phyloP scores from a whole-genome alignment of 208 protist genomes.

The Tritrichomonas foetus region DNA sequence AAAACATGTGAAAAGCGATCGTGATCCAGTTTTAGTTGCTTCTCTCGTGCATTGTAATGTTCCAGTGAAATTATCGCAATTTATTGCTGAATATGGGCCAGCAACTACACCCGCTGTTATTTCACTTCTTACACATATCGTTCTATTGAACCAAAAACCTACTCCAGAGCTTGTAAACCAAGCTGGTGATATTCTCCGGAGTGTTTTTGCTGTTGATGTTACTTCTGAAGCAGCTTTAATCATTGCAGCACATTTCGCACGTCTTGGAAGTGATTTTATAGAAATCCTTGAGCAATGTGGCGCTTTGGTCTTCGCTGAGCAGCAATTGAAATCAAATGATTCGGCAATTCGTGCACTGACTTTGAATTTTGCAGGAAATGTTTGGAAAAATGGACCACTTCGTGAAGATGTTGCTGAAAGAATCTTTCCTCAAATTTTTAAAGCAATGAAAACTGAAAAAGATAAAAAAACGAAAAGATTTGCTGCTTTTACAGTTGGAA shows the following conservation, averaged over 20 bases:
- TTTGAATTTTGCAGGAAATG: neutral
- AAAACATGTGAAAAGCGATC: neutral
- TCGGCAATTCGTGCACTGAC: neutral
- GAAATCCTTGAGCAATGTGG: neutral
- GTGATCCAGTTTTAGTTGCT: neutral
- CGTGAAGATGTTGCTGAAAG: neutral
- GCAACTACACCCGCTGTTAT: neutral
- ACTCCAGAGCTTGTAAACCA: neutral
- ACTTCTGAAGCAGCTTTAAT: neutral
- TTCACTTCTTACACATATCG: neutral
- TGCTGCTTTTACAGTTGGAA: slow-evolving; percentile 31
- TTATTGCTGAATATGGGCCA: neutral
- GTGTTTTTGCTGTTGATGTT: neutral
- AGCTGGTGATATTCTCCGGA: neutral
- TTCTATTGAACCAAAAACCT: neutral
- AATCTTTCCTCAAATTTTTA: neutral
- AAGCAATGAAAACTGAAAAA: neutral
- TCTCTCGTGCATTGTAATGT: neutral
- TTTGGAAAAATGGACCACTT: neutral
- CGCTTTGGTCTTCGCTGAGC: neutral
- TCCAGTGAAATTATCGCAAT: neutral
- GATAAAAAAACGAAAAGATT: neutral
- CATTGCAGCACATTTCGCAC: neutral
- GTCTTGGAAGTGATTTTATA: neutral
- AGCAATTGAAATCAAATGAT: neutral